A percentile compares a stretch with the other conserved stretches of the same genome.
phyloP scores from a whole-genome alignment of 306 rosid genomes.

The Dryas alaskensis region DNA sequence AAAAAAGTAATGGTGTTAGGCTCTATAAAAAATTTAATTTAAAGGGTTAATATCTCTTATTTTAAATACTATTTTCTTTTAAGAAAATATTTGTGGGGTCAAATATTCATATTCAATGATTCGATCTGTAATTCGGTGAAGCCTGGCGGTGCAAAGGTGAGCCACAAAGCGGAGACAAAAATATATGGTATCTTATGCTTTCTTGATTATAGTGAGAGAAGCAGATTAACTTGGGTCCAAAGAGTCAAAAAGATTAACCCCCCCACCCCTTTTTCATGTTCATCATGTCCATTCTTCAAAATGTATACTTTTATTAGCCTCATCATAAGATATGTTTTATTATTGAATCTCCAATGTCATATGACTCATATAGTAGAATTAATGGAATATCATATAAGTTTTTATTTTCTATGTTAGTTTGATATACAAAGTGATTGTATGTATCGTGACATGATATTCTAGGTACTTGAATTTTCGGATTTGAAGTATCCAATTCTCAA shows the following conservation, averaged over 20 bases:
- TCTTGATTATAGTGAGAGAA: neutral
- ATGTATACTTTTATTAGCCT: neutral
- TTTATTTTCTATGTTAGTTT: no score
- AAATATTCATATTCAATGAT: neutral
- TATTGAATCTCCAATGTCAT: neutral
- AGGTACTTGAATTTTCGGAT: no score
- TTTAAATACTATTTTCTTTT: no score
- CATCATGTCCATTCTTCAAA: neutral
- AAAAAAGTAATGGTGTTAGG: no score
- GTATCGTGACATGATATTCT: no score
- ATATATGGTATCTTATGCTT: neutral
- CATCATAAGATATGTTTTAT: neutral
- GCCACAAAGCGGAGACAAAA: constrained; percentile 22
- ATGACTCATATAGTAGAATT: no score
- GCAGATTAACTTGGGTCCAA: neutral
- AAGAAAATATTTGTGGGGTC: neutral
- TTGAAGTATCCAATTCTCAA: no score
- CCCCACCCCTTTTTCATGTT: neutral
- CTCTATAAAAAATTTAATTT: no score
- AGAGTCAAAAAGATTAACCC: constrained; percentile 17
- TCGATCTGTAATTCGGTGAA: neutral
- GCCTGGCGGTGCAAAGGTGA: constrained; percentile 16
- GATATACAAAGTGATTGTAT: no score
- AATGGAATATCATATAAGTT: no score
- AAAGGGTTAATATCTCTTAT: no score